Percentiles rank a stretch among this genome's conserved stretches.
These are phyloP conservation scores for Lactarius sanguifluus DNA, from an alignment of 768 basidiomycete species.

Conservation along the genomic window DNA sequence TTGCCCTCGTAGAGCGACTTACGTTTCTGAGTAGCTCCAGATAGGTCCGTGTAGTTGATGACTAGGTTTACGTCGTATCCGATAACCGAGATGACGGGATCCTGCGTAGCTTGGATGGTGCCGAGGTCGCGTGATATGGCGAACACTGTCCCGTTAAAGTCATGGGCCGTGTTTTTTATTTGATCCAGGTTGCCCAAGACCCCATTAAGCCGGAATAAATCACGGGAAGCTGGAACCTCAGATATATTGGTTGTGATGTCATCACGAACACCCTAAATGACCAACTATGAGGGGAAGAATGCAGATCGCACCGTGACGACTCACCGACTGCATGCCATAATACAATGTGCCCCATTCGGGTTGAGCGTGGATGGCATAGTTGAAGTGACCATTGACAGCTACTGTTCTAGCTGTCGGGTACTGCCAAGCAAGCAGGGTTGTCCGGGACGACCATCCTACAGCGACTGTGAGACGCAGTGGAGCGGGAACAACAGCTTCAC, in stretches of 20 bases:
- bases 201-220: conserved; percentile 28
- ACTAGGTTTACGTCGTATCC: conserved; percentile 19
- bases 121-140: conserved; percentile 35
- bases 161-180: too few relatives aligned
- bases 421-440: too few relatives aligned
- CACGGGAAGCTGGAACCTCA: conserved; percentile 11
- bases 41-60: too few relatives aligned
- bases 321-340: conserved; percentile 23
- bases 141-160: neutral
- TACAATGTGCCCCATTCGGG: conserved; percentile 11
- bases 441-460: neutral
- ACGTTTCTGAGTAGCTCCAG: too few relatives aligned
- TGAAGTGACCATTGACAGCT: too few relatives aligned
- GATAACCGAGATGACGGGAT: conserved; percentile 33
- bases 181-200: conserved; percentile 2
- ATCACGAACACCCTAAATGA: conserved; percentile 2
- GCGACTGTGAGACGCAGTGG: neutral
- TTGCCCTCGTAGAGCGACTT: conserved; percentile 33
- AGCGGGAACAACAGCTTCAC: neutral
- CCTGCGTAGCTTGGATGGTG: conserved; percentile 20
- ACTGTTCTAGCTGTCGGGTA: rapidly evolving
- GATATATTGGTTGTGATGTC: conserved; percentile 23
- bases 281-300: neutral
- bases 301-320: neutral
- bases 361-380: too few relatives aligned